These are phyloP conservation scores for Phoma sp. DNA, from an alignment of 2,329 filamentous ascomycete genomes.

Conservation along the genomic window DNA sequence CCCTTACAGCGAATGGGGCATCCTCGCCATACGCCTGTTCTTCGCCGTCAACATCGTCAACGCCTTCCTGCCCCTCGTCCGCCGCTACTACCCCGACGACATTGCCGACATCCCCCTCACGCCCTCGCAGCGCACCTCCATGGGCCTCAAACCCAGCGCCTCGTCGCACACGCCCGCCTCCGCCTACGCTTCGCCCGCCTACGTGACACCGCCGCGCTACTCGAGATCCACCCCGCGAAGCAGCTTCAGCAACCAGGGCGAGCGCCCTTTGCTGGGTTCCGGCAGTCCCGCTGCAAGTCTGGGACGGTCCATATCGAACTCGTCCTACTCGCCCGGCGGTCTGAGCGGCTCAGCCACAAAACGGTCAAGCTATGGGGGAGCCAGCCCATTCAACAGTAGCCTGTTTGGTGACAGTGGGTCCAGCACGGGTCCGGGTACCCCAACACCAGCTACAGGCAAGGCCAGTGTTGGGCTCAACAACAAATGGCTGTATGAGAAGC, in stretches of 20 bases:
- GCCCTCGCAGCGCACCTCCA: conserved; percentile 81
- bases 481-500: conserved; percentile 94
- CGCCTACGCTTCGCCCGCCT: conserved; percentile 57
- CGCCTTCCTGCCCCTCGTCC: conserved; percentile 76
- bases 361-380: conserved; percentile 67
- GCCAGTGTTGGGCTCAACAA: conserved; percentile 83
- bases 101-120: conserved; percentile 90
- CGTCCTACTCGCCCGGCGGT: conserved; percentile 60
- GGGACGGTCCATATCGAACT: conserved; percentile 36
- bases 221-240: conserved; percentile 74
- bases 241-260: conserved; percentile 60
- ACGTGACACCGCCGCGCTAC: conserved; percentile 88
- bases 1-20: conserved; percentile 47
- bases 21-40: conserved; percentile 63
- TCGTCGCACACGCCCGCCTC: conserved; percentile 71
- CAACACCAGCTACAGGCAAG: conserved; percentile 67
- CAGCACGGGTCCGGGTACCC: conserved; percentile 62
- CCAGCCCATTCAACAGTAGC: conserved; percentile 50
- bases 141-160: conserved; percentile 75
- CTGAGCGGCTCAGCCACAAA: conserved; percentile 60
- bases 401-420: conserved; percentile 51
- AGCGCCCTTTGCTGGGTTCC: conserved; percentile 60
- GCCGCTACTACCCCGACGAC: conserved; percentile 68
- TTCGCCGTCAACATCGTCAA: conserved; percentile 68
- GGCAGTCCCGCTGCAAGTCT: conserved; percentile 57